These are phyloP conservation scores for Collybiopsis confluens DNA, from an alignment of 768 basidiomycete genomes.

Conservation along the genomic window DNA sequence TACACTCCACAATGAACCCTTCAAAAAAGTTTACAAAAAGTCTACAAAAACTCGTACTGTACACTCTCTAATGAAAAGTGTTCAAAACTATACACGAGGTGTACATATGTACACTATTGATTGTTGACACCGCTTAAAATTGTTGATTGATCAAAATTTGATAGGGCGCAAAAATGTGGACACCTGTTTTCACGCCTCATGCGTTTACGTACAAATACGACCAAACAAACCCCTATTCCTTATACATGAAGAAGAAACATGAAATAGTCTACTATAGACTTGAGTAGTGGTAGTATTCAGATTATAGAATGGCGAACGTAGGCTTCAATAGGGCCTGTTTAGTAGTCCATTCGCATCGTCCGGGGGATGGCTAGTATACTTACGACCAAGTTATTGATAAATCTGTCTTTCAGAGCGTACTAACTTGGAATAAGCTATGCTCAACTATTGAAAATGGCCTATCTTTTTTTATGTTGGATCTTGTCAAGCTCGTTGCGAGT, in stretches of 20 bases:
- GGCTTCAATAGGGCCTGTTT: background rate
- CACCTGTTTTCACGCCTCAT: no score
- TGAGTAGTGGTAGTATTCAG: background rate
- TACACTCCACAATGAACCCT: no score
- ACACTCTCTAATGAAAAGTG: no score
- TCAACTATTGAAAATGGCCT: conserved; percentile 17
- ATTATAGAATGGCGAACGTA: background rate
- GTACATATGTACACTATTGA: no score
- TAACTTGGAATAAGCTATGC: conserved; percentile 27
- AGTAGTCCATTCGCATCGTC: background rate
- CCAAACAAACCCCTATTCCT: background rate
- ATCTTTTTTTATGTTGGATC: conserved; percentile 5
- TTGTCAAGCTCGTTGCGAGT: conserved; percentile 17
- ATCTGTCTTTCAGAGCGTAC: conserved; percentile 27
- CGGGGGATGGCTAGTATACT: conserved; percentile 27
- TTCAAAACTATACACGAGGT: no score
- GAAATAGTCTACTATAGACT: background rate
- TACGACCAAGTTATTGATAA: conserved; percentile 31
- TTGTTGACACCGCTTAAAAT: no score
- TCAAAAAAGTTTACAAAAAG: no score
- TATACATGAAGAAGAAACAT: conserved; percentile 1
- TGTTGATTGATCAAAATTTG: no score
- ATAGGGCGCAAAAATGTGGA: no score
- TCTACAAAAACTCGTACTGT: no score
- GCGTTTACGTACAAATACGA: no score